Base-by-base conservation (phyloP, 2,329 filamentous ascomycete species). In the Phaeoacremonium minimum region DNA sequence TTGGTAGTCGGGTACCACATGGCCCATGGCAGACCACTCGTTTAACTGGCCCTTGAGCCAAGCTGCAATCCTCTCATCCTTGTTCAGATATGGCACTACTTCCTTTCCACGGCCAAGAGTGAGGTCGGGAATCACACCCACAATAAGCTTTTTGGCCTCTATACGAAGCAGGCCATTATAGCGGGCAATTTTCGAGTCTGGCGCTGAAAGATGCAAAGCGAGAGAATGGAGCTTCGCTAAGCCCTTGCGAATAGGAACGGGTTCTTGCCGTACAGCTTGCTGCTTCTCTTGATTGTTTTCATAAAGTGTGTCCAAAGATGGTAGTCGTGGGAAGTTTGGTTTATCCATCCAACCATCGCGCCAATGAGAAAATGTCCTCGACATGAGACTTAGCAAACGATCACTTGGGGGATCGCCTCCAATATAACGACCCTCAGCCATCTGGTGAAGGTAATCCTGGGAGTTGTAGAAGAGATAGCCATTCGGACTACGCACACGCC, bases 381-480 rank as follows among this genome's bases (percentile, higher is more conserved):
- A 18, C 36, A 38, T 35, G 16, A 38, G 31, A 12, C 36, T 33
- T 13, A 38, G 36, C 12, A 38, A 16, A 15, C 36, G 32, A 12
- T 18, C 31, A 6, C 20, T 35, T 4, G 36, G 36, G 9, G 32
- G 19, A 12, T 38, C 36, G 15, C 36, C 36, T 12, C 36, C 36
- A 12, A 35, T 6, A 14, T 38, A 38, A 12, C 8, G 14, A 5
- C n/a, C 13, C 26, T 38, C 18, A 26, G 18, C 32, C 36, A 38
- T 38, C 16, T 35, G 14, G 14, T 38, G 36, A 5, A 38, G 19
- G n/a, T 38, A 38, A 15, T 35, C 32, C 15, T 35, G 31, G 6
- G 36, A 35, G 14, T 38, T 38, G 36, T 38, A 38, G 36, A 38
- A 38, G 8, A 38, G 6, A 8, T 30, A 38, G 9, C 19, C 20